These are phyloP conservation scores for Luffa acutangula DNA, from an alignment of 306 rosid genomes.

Conservation along the genomic window DNA sequence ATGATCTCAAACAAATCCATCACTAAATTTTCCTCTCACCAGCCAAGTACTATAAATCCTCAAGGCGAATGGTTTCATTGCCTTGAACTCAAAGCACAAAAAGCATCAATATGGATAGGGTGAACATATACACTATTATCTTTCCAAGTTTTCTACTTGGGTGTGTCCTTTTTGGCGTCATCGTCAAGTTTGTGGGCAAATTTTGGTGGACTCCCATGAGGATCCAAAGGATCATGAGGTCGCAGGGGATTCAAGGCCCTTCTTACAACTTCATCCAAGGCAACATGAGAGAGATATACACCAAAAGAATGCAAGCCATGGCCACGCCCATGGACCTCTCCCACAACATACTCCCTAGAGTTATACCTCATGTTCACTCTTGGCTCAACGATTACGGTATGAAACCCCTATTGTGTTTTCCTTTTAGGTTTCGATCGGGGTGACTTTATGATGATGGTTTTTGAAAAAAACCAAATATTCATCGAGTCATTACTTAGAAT, in stretches of 20 bases:
- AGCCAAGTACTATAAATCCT: no score
- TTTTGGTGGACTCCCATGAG: slow-evolving; percentile 24
- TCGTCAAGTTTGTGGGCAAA: slow-evolving; percentile 1
- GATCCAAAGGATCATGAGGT: background rate
- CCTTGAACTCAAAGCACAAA: background rate
- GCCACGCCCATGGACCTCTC: slow-evolving; percentile 8
- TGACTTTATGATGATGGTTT: no score
- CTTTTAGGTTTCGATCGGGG: no score
- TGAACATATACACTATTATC: background rate
- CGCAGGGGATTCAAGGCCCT: slow-evolving; percentile 27
- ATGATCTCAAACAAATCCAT: no score
- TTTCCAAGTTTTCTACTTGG: background rate
- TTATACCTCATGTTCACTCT: background rate
- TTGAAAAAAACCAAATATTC: no score
- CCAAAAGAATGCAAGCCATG: slow-evolving; percentile 8
- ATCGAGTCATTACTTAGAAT: no score
- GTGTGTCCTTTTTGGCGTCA: background rate
- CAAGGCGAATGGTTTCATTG: no score
- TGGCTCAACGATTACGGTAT: background rate
- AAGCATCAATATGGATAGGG: background rate
- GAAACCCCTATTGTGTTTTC: background rate
- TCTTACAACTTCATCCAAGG: slow-evolving; percentile 17
- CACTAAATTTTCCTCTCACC: no score
- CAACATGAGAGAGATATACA: slow-evolving; percentile 14
- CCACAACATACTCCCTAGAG: background rate